These are phyloP conservation scores for Lactifluus piperatus DNA, from an alignment of 768 basidiomycete species.

Conservation along the genomic window DNA sequence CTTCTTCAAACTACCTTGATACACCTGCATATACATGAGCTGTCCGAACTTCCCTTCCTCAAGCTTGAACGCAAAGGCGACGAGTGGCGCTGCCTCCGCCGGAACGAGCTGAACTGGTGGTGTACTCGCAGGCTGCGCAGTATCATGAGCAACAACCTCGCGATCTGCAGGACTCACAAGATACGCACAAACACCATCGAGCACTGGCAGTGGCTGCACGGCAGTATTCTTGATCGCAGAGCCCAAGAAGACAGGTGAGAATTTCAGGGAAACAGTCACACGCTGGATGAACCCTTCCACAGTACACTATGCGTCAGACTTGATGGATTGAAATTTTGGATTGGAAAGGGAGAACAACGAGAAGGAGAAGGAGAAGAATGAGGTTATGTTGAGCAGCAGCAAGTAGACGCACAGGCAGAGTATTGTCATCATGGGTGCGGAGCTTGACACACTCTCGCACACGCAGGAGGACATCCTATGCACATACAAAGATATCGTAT, in stretches of 20 bases:
- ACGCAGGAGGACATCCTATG: no score
- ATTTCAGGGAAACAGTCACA: slow-evolving; percentile 78
- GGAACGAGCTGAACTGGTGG: slow-evolving; percentile 74
- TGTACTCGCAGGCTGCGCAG: slow-evolving; percentile 50
- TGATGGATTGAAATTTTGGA: no score
- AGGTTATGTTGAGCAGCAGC: no score
- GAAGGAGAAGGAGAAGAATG: no score
- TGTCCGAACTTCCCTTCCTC: slow-evolving; percentile 98
- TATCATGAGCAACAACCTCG: slow-evolving; percentile 54
- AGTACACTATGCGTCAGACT: no score
- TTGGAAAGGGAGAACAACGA: no score
- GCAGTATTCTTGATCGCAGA: slow-evolving; percentile 97
- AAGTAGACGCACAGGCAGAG: no score
- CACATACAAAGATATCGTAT: no score
- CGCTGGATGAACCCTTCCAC: no score
- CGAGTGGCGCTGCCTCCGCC: slow-evolving; percentile 77
- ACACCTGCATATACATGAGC: slow-evolving; percentile 95
- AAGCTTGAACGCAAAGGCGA: slow-evolving; percentile 95
- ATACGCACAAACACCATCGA: slow-evolving; percentile 95
- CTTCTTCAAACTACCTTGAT: slow-evolving; percentile 89
- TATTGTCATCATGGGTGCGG: no score
- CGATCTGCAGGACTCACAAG: slow-evolving; percentile 83
- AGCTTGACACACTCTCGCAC: no score
- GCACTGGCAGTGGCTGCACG: slow-evolving; percentile 84
- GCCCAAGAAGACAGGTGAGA: slow-evolving; percentile 94